phyloP scores from a whole-genome alignment of 179 eudicot species.

The Gypsophila paniculata region DNA sequence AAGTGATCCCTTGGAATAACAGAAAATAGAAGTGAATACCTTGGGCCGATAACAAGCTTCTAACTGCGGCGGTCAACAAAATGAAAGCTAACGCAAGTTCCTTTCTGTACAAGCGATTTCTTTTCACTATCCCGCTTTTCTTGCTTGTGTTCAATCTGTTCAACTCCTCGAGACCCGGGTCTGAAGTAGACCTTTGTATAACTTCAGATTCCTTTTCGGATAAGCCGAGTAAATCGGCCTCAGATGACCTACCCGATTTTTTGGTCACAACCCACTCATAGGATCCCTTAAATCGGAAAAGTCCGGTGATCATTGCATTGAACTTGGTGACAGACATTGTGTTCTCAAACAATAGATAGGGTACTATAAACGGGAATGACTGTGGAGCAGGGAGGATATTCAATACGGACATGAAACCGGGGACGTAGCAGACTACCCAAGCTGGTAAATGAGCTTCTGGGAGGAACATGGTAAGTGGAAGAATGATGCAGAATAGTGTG shows the following conservation, averaged over 20 bases:
- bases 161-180: constrained; percentile 38
- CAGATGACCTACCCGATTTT: constrained; percentile 44
- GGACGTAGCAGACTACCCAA: constrained; percentile 45
- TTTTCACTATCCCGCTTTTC: constrained; percentile 28
- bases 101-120: constrained; percentile 38
- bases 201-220: constrained; percentile 35
- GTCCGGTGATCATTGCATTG: constrained; percentile 43
- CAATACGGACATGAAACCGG: constrained; percentile 38
- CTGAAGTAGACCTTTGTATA: constrained; percentile 34
- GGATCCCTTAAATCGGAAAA: constrained; percentile 38
- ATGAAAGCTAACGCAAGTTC: constrained; percentile 42
- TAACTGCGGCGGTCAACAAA: constrained; percentile 39
- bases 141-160: constrained; percentile 29
- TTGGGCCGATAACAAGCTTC: constrained; percentile 46
- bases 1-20: constrained; percentile 42
- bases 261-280: constrained; percentile 46
- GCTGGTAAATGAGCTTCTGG: constrained; percentile 44
- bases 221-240: constrained; percentile 34
- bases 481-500: constrained; percentile 44
- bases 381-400: constrained; percentile 42
- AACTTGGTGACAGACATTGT: constrained; percentile 45
- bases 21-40: constrained; percentile 44
- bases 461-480: constrained; percentile 43
- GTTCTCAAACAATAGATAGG: constrained; percentile 40
- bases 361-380: constrained; percentile 42